A percentile compares a stretch with the other conserved stretches of the same genome.
Evolutionary conservation across 768 basidiomycete species (phyloP).

Genomic region (Clathrus columnatus): DNA sequence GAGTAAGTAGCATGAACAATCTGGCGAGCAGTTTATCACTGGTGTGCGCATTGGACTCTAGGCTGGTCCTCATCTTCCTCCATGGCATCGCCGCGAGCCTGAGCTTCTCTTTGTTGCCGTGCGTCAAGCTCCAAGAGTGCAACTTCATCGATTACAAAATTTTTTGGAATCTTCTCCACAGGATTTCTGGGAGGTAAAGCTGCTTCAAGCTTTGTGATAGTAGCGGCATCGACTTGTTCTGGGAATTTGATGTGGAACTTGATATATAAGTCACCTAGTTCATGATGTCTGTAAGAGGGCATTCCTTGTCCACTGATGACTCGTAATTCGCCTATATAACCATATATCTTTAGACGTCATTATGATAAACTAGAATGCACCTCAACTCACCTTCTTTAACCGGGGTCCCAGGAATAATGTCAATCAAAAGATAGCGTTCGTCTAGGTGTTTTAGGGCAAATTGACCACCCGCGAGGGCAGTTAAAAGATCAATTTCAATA

Average conservation of each 20-base stretch:
- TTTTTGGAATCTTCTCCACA: slow-evolving; percentile 59
- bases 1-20: not conserved
- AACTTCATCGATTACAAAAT: slow-evolving; percentile 72
- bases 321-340: slow-evolving; percentile 66
- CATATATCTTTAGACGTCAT: not conserved
- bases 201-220: slow-evolving; percentile 66
- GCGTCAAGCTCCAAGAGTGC: slow-evolving; percentile 72
- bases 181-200: slow-evolving; percentile 76
- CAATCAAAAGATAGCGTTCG: slow-evolving; percentile 78
- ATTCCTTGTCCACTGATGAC: slow-evolving; percentile 93
- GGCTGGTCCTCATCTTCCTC: slow-evolving; percentile 82
- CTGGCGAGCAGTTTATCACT: slow-evolving; percentile 32
- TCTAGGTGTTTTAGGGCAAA: slow-evolving; percentile 90
- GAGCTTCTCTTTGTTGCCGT: slow-evolving; percentile 41
- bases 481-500: slow-evolving; percentile 87
- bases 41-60: slow-evolving; percentile 92
- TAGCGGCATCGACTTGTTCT: slow-evolving; percentile 57
- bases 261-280: slow-evolving; percentile 88
- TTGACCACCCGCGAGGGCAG: slow-evolving; percentile 86
- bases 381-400: slow-evolving; percentile 79
- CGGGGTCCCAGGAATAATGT: slow-evolving; percentile 81
- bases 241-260: slow-evolving; percentile 87
- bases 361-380: not conserved
- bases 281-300: slow-evolving; percentile 97
- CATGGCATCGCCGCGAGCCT: slow-evolving; percentile 60